These are phyloP conservation scores for Pugionium dolabratum DNA, from an alignment of 345 rosid genomes.

Conservation along the genomic window DNA sequence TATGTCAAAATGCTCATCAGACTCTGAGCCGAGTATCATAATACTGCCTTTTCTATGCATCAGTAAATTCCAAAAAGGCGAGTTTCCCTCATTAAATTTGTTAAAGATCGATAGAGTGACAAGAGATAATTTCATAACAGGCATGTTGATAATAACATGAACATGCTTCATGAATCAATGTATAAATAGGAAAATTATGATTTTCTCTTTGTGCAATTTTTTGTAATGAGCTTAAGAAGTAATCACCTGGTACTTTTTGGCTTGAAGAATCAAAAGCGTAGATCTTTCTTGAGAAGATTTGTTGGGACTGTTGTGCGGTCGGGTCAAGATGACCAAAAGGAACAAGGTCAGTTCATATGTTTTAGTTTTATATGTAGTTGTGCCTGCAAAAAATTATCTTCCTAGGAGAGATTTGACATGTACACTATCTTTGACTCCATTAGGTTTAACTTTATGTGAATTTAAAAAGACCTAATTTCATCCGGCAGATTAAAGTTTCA, in stretches of 20 bases:
- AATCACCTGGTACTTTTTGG: conserved; percentile 28
- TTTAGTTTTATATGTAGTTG: conserved; percentile 15
- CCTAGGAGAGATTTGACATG: conserved; percentile 4
- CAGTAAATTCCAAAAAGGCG: background rate
- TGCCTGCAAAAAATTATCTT: conserved; percentile 21
- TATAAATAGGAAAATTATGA: background rate
- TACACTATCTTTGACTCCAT: conserved; percentile 17
- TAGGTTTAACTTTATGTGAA: conserved; percentile 1
- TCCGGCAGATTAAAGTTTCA: background rate
- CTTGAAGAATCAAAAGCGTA: conserved; percentile 69
- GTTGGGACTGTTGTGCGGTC: conserved; percentile 91
- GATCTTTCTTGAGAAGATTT: conserved; percentile 80
- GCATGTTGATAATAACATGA: background rate
- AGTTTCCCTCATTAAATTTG: background rate
- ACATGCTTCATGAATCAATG: background rate
- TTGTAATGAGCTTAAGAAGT: conserved; percentile 23
- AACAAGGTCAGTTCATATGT: conserved; percentile 67
- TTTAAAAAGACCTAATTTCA: conserved; percentile 2
- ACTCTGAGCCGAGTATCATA: conserved; percentile 9
- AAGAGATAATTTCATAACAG: background rate
- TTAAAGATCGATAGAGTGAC: background rate
- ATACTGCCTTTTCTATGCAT: conserved; percentile 12
- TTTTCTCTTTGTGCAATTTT: conserved; percentile 6
- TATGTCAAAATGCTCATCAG: conserved; percentile 6
- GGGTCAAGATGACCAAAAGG: conserved; percentile 94